phyloP scores from a whole-genome alignment of 345 rosid genomes.

The Acer campestre region DNA sequence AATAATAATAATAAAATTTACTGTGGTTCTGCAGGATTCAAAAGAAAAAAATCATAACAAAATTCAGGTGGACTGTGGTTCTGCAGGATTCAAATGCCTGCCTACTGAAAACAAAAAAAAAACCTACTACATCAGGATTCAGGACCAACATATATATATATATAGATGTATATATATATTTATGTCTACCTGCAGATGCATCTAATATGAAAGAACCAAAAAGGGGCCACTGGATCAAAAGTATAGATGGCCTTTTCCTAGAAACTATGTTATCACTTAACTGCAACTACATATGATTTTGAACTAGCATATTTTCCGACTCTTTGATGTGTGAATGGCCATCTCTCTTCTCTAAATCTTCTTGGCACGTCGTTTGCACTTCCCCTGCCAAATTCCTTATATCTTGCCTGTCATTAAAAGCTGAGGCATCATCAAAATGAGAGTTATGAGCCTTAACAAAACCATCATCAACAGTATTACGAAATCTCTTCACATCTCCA shows the following conservation, averaged over 20 bases:
- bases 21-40: not conserved
- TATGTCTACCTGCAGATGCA: not conserved
- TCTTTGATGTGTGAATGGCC: not conserved
- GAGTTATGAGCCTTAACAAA: slow-evolving; percentile 10
- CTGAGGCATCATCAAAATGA: not conserved
- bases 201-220: not conserved
- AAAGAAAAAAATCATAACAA: no score
- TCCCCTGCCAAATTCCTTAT: slow-evolving; percentile 8
- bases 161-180: not conserved
- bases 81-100: slow-evolving; percentile 5
- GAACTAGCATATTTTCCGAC: slow-evolving; percentile 3
- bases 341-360: slow-evolving; percentile 19
- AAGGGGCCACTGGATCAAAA: not conserved
- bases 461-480: slow-evolving; percentile 14
- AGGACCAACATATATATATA: slow-evolving; percentile 3
- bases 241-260: slow-evolving; percentile 6
- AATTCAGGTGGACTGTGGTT: not conserved
- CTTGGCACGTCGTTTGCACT: slow-evolving; percentile 5
- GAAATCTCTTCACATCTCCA: slow-evolving; percentile 11
- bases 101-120: slow-evolving; percentile 3
- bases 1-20: no score
- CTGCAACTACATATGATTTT: slow-evolving; percentile 7
- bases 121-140: not conserved
- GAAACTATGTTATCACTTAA: slow-evolving; percentile 7
- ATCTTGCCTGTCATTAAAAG: slow-evolving; percentile 12